Evolutionary conservation across 768 basidiomycete genomes (phyloP), one percentile per base, ranked within the genome.

Genomic region (Xerocomus potaroensis): DNA sequence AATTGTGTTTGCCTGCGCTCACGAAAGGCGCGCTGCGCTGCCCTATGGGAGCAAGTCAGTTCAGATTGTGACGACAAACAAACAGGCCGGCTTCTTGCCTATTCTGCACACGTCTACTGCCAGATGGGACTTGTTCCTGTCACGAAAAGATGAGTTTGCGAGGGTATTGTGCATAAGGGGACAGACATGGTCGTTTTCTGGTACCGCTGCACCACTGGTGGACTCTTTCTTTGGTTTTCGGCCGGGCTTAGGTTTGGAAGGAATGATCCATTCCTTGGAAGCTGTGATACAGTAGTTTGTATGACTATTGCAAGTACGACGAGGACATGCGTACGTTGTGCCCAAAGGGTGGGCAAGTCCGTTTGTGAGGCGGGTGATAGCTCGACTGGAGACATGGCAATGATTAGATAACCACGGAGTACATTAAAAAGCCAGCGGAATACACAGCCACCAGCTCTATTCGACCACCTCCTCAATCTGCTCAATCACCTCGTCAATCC

Each of bases 401-500:
- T 33, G 58, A 63, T 62, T 56, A 62, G 60, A 61, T 59, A 32
- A 37, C 32, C 31, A 23, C 6, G 16, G 9, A 18, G 18, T 24
- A 29, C 4, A 23, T 37, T 37, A 22, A 43, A 31, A 10, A 18
- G 15, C 18, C 9, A 21, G 18, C 16, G 40, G 3, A 8, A 3
- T n/a, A 29, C 56, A 64, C 60, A 63, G 64, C 62, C 59, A 65
- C 57, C 43, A 19, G 15, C 41, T 57, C 23, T 55, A 74, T 46
- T 84, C 83, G 23, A 80, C 70, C 19, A 84, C 69, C 60, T 78
- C 81, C 69, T 95, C 92, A 33, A 77, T 80, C 73, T 96, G 91
- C 56, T 96, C 91, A 58, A 94, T 80, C 33, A 95, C 80, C 64
- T 95, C 91, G 59, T 95, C 93, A 45, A 94, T 71, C 88, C 90